phyloP scores from a whole-genome alignment of 352 stramenopile species.

The Pythium aphanidermatum region DNA sequence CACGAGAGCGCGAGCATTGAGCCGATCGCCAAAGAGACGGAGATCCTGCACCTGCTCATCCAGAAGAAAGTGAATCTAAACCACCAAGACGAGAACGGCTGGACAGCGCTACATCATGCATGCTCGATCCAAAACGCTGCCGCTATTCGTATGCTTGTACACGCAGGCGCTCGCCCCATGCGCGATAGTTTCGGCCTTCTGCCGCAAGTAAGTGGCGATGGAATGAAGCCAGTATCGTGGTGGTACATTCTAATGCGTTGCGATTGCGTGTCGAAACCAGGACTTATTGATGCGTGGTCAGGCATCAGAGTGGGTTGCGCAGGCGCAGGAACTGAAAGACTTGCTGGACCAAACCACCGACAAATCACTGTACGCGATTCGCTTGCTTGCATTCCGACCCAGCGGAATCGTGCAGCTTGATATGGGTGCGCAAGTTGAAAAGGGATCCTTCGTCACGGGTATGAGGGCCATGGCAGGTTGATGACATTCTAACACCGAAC shows the following conservation, averaged over 20 bases:
- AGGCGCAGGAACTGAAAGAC: slow-evolving; percentile 72
- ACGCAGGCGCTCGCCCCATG: slow-evolving; percentile 58
- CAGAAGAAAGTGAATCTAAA: slow-evolving; percentile 68
- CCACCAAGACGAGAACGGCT: slow-evolving; percentile 79
- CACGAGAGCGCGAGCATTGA: slow-evolving; percentile 45
- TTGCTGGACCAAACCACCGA: slow-evolving; percentile 59
- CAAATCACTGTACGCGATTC: slow-evolving; percentile 59
- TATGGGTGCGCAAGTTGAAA: slow-evolving; percentile 79
- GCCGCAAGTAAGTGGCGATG: slow-evolving; percentile 55
- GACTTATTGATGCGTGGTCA: slow-evolving; percentile 69
- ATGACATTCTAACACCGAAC: too few species aligned
- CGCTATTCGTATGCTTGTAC: slow-evolving; percentile 69
- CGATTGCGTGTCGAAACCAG: too few species aligned
- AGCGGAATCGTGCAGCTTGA: slow-evolving; percentile 81
- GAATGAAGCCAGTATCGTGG: too few species aligned
- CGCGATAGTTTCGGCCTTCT: slow-evolving; percentile 67
- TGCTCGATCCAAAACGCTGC: slow-evolving; percentile 73
- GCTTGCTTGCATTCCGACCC: slow-evolving; percentile 69
- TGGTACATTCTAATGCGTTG: too few species aligned
- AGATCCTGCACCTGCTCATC: slow-evolving; percentile 74
- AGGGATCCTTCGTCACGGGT: slow-evolving; percentile 78
- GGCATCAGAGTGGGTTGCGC: slow-evolving; percentile 55
- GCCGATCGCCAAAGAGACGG: slow-evolving; percentile 53
- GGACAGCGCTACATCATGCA: slow-evolving; percentile 76
- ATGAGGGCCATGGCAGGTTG: too few species aligned